Percentiles rank a stretch among this genome's conserved stretches.
phyloP scores from a whole-genome alignment of 2,329 filamentous ascomycete genomes.

The Rasamsonia emersonii region DNA sequence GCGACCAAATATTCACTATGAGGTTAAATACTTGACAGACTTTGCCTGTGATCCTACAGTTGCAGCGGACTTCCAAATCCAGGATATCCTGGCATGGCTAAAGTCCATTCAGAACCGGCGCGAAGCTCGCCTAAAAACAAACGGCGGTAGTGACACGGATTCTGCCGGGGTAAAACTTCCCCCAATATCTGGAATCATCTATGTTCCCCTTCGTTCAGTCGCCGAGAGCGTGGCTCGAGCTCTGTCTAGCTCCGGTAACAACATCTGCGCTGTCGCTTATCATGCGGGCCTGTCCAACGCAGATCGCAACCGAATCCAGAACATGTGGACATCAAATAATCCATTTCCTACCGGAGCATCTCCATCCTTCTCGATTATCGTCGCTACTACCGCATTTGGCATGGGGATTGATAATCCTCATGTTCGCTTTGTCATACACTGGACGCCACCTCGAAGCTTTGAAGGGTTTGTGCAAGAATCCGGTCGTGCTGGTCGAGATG shows the following conservation, averaged over 20 bases:
- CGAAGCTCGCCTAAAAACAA: constrained; percentile 39
- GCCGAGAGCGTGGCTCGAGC: constrained; percentile 32
- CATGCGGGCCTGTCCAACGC: constrained; percentile 60
- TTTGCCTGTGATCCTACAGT: constrained; percentile 19
- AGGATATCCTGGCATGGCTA: constrained; percentile 73
- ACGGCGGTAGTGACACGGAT: constrained; percentile 21
- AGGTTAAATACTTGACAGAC: constrained; percentile 57
- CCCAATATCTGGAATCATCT: constrained; percentile 40
- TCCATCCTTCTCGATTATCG: constrained; percentile 74
- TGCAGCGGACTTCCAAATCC: constrained; percentile 54
- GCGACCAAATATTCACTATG: constrained; percentile 80
- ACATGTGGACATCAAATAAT: constrained; percentile 29
- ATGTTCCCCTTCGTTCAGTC: constrained; percentile 34
- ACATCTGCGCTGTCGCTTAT: constrained; percentile 38
- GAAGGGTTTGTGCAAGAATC: constrained; percentile 96
- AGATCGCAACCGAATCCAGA: constrained; percentile 54
- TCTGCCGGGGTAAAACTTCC: constrained; percentile 14
- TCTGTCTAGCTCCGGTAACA: constrained; percentile 22
- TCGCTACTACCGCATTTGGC: constrained; percentile 90
- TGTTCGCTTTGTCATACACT: constrained; percentile 90
- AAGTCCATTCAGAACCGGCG: constrained; percentile 63
- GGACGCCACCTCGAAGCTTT: constrained; percentile 87
- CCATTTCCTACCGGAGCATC: constrained; percentile 23
- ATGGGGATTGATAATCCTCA: constrained; percentile 98
- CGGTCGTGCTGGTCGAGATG: constrained; percentile 81